Conservation (phyloP, 257 asterid genomes). For the Forsythia viridissima region DNA sequence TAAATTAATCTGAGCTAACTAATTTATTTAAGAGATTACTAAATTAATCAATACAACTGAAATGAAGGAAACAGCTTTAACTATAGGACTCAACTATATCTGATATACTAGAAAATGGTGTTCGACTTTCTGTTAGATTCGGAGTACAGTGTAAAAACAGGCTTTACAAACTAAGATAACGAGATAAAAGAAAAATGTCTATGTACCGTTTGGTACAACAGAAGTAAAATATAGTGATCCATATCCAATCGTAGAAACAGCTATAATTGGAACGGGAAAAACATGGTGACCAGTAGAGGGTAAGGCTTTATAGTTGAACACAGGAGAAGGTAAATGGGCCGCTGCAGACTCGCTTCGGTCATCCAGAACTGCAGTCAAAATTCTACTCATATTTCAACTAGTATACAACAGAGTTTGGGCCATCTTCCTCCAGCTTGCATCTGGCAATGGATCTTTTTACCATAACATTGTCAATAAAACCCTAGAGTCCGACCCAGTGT, state of each 20-base stretch:
- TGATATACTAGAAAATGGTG: too few species aligned
- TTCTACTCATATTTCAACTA: conserved; percentile 12
- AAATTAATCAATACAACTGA: too few species aligned
- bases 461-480: neutral
- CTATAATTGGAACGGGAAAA: neutral
- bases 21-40: too few species aligned
- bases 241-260: neutral
- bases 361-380: neutral
- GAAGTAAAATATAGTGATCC: neutral
- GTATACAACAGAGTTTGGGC: conserved; percentile 22
- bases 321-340: neutral
- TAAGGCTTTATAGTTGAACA: neutral
- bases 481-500: conserved; percentile 90
- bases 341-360: neutral
- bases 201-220: neutral
- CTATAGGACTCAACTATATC: too few species aligned
- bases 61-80: too few species aligned
- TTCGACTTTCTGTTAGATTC: too few species aligned
- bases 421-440: conserved; percentile 11
- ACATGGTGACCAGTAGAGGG: neutral
- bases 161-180: neutral
- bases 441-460: neutral
- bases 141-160: neutral
- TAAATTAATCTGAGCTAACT: too few species aligned
- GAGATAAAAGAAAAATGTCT: neutral